Evolutionary conservation across 164 flowering plant genomes (phyloP).

Genomic region (Magnolia kwangsiensis): DNA sequence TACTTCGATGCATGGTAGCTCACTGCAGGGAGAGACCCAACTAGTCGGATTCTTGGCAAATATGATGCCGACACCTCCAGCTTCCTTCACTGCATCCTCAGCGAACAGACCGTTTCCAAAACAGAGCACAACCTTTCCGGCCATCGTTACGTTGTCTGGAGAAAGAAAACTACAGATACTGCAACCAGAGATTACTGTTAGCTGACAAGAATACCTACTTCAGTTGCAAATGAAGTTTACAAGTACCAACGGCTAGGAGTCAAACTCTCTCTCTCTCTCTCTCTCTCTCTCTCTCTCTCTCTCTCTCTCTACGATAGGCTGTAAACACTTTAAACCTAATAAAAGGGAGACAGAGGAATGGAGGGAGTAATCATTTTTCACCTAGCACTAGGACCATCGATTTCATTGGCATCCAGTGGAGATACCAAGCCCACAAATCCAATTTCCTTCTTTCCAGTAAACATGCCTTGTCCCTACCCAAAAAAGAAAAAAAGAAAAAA

Average conservation of each 20-base stretch:
- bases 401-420: conserved; percentile 1
- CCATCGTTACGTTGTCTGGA: conserved; percentile 9
- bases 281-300: no score
- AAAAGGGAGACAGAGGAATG: neutral
- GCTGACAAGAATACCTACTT: neutral
- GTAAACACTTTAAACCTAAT: no score
- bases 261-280: no score
- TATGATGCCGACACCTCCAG: conserved; percentile 25
- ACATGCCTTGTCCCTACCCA: conserved; percentile 20
- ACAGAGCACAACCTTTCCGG: conserved; percentile 27
- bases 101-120: conserved; percentile 9
- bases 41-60: conserved; percentile 15
- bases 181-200: neutral
- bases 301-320: no score
- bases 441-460: neutral
- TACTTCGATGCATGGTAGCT: conserved; percentile 22
- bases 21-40: neutral
- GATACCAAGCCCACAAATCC: conserved; percentile 17
- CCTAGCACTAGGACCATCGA: neutral
- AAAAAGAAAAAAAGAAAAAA: no score
- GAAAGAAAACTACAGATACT: neutral
- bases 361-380: neutral
- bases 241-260: no score
- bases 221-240: neutral
- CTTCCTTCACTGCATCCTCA: conserved; percentile 1